These are phyloP conservation scores for Metarhizium sp. DNA, from an alignment of 2,329 filamentous ascomycete genomes.

Conservation along the genomic window DNA sequence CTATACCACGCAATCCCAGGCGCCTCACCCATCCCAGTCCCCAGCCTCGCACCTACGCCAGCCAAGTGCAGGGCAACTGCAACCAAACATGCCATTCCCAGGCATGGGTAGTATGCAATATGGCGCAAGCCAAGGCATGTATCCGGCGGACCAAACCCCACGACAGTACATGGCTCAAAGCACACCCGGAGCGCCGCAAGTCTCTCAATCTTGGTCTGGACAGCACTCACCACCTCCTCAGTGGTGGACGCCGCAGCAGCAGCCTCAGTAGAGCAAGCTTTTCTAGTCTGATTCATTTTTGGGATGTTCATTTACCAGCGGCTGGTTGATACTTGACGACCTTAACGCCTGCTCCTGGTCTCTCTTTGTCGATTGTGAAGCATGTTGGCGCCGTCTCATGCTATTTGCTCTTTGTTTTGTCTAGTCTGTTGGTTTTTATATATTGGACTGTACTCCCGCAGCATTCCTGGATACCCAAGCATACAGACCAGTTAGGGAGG, in stretches of 20 bases:
- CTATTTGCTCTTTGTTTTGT: background rate
- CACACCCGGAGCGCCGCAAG: slow-evolving; percentile 38
- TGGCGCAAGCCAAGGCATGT: slow-evolving; percentile 46
- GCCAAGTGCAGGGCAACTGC: slow-evolving; percentile 45
- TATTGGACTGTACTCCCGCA: slow-evolving; percentile 14
- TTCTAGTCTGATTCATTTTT: background rate
- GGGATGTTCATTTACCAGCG: background rate
- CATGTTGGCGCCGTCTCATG: background rate
- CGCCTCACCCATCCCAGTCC: slow-evolving; percentile 41
- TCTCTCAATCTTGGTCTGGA: slow-evolving; percentile 44
- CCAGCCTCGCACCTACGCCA: slow-evolving; percentile 53
- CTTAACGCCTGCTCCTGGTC: background rate
- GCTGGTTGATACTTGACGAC: background rate
- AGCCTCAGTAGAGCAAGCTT: slow-evolving; percentile 24
- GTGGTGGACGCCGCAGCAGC: slow-evolving; percentile 45
- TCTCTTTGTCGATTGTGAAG: background rate
- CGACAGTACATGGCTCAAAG: slow-evolving; percentile 60
- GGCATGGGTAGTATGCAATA: slow-evolving; percentile 53
- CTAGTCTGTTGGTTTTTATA: background rate
- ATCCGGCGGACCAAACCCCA: slow-evolving; percentile 52
- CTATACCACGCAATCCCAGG: slow-evolving; percentile 44
- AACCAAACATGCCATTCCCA: slow-evolving; percentile 52
- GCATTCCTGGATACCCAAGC: slow-evolving; percentile 26
- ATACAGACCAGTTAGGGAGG: slow-evolving; percentile 24
- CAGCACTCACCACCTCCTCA: slow-evolving; percentile 54